These are phyloP conservation scores for Tolypocladium endophyticum DNA, from an alignment of 2,329 filamentous ascomycete genomes.

Conservation along the genomic window DNA sequence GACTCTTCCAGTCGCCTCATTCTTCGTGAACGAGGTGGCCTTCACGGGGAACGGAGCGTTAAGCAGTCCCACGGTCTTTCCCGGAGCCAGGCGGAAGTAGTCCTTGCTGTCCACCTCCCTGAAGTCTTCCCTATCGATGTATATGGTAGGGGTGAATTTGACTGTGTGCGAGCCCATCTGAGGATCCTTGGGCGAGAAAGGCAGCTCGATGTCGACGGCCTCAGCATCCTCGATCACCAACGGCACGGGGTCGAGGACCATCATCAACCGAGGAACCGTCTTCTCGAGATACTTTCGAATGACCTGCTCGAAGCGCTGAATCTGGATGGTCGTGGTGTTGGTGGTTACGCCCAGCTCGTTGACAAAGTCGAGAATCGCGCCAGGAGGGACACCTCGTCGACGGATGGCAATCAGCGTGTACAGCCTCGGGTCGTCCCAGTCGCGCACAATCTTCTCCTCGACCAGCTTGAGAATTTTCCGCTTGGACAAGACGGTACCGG, in stretches of 20 bases:
- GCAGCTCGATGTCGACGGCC: slow-evolving; percentile 50
- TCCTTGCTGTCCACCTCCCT: slow-evolving; percentile 63
- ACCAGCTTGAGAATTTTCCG: slow-evolving; percentile 74
- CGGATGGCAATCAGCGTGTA: slow-evolving; percentile 80
- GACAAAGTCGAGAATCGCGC: slow-evolving; percentile 80
- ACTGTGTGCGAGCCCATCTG: slow-evolving; percentile 51
- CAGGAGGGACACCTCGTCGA: slow-evolving; percentile 76
- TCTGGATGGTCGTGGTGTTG: slow-evolving; percentile 66
- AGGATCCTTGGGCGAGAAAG: slow-evolving; percentile 75
- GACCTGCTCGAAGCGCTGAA: slow-evolving; percentile 72
- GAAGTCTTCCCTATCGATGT: slow-evolving; percentile 78
- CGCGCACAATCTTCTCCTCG: slow-evolving; percentile 64
- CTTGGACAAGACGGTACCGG: slow-evolving; percentile 80
- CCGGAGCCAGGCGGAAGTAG: slow-evolving; percentile 72
- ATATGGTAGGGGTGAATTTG: slow-evolving; percentile 65
- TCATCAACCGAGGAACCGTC: slow-evolving; percentile 79
- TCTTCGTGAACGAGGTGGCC: slow-evolving; percentile 59
- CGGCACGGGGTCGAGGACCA: slow-evolving; percentile 76
- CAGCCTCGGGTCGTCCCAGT: slow-evolving; percentile 84
- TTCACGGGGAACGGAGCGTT: slow-evolving; percentile 63
- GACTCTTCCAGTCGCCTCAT: slow-evolving; percentile 52
- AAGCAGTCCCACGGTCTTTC: slow-evolving; percentile 65
- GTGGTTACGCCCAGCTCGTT: slow-evolving; percentile 89
- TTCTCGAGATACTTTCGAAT: slow-evolving; percentile 80
- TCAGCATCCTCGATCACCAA: slow-evolving; percentile 74